Evolutionary conservation across 1,139 yeast species (phyloP).

Genomic region (Pichia sp.): DNA sequence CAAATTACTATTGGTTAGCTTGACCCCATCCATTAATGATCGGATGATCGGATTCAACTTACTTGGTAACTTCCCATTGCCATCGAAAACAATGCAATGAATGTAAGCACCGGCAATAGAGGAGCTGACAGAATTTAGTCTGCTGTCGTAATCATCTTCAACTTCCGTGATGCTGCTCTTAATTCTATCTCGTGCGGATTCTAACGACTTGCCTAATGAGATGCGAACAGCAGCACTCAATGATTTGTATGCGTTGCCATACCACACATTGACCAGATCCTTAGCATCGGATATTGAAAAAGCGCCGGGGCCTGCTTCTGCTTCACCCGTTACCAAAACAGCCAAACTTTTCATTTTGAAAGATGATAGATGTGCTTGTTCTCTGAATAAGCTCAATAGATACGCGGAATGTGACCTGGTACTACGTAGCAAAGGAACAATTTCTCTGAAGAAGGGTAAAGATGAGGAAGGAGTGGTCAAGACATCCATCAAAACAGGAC

Average conservation of each 20-base stretch:
- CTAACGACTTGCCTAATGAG: slow-evolving; percentile 67
- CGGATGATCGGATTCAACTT: slow-evolving; percentile 87
- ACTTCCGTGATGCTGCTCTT: slow-evolving; percentile 68
- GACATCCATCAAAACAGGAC: slow-evolving; percentile 12
- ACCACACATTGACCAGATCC: slow-evolving; percentile 60
- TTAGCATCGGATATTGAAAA: slow-evolving; percentile 79
- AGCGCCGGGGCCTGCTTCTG: slow-evolving; percentile 93
- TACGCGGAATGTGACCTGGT: slow-evolving; percentile 87
- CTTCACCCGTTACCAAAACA: slow-evolving; percentile 87
- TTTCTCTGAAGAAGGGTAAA: slow-evolving; percentile 68
- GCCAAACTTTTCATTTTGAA: slow-evolving; percentile 80
- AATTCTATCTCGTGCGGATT: slow-evolving; percentile 74
- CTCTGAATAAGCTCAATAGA: slow-evolving; percentile 70
- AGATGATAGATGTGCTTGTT: slow-evolving; percentile 70
- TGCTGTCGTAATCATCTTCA: slow-evolving; percentile 45
- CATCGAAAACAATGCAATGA: slow-evolving; percentile 33
- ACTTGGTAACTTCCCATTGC: slow-evolving; percentile 58
- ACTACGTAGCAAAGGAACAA: slow-evolving; percentile 81
- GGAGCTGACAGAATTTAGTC: slow-evolving; percentile 65
- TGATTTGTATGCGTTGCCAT: slow-evolving; percentile 57
- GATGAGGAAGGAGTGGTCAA: slow-evolving; percentile 30
- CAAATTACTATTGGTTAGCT: slow-evolving; percentile 62
- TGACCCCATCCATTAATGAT: slow-evolving; percentile 89
- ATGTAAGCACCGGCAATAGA: slow-evolving; percentile 74
- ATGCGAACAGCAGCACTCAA: slow-evolving; percentile 73